phyloP scores from a whole-genome alignment of 164 flowering plant genomes.

The Tetracentron sinense region DNA sequence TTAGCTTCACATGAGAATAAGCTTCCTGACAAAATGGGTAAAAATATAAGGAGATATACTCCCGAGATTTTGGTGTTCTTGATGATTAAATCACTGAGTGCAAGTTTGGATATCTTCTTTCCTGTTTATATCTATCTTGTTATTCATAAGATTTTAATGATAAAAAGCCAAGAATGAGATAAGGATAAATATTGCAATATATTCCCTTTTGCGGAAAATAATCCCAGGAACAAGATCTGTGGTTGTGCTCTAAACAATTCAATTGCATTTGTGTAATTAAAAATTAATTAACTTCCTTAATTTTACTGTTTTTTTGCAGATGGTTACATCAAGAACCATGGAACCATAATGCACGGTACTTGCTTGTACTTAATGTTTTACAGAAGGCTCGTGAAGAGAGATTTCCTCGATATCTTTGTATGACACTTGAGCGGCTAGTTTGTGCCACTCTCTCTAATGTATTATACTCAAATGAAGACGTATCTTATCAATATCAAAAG shows the following conservation, averaged over 20 bases:
- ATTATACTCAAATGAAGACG: conserved; percentile 22
- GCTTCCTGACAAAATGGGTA: too few species aligned
- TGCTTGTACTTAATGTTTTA: conserved; percentile 56
- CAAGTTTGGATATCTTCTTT: neutral
- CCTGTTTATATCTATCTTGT: neutral
- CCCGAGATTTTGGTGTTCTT: too few species aligned
- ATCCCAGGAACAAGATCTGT: neutral
- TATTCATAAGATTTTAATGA: neutral
- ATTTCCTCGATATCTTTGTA: conserved; percentile 64
- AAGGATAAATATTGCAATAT: neutral
- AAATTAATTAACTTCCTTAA: neutral
- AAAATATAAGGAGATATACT: too few species aligned
- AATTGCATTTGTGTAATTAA: neutral
- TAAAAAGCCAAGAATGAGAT: neutral
- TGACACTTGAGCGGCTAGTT: conserved; percentile 49
- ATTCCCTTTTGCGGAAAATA: neutral
- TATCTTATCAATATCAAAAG: conserved; percentile 40
- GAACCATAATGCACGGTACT: conserved; percentile 56
- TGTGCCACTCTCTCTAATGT: conserved; percentile 41
- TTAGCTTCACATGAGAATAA: too few species aligned
- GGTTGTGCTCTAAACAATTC: neutral
- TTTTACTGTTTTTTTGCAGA: conserved; percentile 32
- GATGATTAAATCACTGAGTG: neutral
- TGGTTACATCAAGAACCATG: conserved; percentile 81
- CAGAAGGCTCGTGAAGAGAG: conserved; percentile 83